Base-by-base conservation (phyloP, 805 yeast species). In the Alloascoidea hylecoeti region DNA sequence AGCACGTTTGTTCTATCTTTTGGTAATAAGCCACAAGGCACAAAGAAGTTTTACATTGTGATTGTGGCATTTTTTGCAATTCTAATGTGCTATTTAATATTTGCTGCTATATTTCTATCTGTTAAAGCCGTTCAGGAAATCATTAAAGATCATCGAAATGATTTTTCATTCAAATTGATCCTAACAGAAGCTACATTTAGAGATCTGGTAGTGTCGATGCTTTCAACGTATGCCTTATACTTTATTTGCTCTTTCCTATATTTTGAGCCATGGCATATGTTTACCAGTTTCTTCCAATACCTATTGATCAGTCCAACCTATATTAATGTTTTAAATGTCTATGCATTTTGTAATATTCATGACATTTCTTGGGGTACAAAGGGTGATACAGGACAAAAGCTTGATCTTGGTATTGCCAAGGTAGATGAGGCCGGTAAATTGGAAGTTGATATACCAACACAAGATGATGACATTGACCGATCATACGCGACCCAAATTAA, bases 291-390 rank as follows among this genome's bases (percentile, higher is more conserved):
- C 54, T 47, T 72, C 17, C 98, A 89, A 57, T 89, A 89, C 53
- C 55, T 89, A 42, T 57, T 89, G 44, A 58, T 89, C 41, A 76
- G 88, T 44, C 98, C 98, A 0, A 74, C 94, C 0, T 89, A 86
- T 56, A 77, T 86, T 58, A 88, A 89, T 51, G 89, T 88, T 38
- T 65, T 89, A 52, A 86, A 85, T 56, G 89, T 89, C 43, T 89
- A 89, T 58, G 95, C 97, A 2, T 88, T 89, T 56, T 88, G 96
- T 64, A 89, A 89, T 58, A 79, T 89, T 43, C 95, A 89, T 56
- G 98, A 89, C 63, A 77, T 89, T 36, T 82, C 96, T 4, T 89
- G 97, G 97, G 97, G 97, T 55, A 89, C 95, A 3, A 84, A 88
- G 55, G 95, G 94, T 35, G 83, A 78, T 37, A 75, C 73, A 6